Evolutionary conservation across 2,329 filamentous ascomycete species (phyloP), one percentile per base, ranked within the genome.

Genomic region (Ophiosphaerella narmari): DNA sequence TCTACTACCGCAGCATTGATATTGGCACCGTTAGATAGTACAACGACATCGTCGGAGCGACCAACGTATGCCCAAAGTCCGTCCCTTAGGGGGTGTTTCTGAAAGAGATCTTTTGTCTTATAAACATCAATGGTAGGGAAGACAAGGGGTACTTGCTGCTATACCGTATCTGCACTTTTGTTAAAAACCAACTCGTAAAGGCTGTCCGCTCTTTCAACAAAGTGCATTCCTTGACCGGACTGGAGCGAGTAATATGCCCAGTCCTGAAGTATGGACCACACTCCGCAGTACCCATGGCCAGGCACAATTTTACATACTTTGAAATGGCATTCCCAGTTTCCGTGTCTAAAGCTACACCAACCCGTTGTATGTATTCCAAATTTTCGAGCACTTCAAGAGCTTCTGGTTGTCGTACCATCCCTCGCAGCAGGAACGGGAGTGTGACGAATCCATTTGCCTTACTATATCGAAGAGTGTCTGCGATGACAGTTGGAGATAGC

Each of bases 1-100:
- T 47, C 44, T 18, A 47, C 24, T 7, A 31, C 26, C 2, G 18
- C 32, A 11, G 40, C 52, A 32, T 47, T 43, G 9, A 81, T 59
- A 62, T 81, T 81, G 65, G 82, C 78, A 29, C 79, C 79, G 39
- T 77, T 81, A 2, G 75, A 77, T 23, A 82, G 75, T 12, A 82
- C 78, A 14, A 81, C 76, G 37, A 81, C 67, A 52, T 78, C 76
- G 49, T 81, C 79, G 0, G 48, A 54, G n/a, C 67, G 55, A 7
- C 62, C 65, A n/a, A 53, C n/a, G 26, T 60, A 57, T 16, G 54
- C 23, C 44, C 36, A 47, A 23, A 47, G 31, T 21, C 44, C 44
- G 8, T 40, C 37, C 29, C 29, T 41, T 4, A 7, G n/a, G 24
- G 38, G 26, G 21, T 47, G 44, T 21, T 47, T 47, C 16, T 16